Conservation (phyloP, 164 flowering plant species). For the Vitis amurensis region DNA sequence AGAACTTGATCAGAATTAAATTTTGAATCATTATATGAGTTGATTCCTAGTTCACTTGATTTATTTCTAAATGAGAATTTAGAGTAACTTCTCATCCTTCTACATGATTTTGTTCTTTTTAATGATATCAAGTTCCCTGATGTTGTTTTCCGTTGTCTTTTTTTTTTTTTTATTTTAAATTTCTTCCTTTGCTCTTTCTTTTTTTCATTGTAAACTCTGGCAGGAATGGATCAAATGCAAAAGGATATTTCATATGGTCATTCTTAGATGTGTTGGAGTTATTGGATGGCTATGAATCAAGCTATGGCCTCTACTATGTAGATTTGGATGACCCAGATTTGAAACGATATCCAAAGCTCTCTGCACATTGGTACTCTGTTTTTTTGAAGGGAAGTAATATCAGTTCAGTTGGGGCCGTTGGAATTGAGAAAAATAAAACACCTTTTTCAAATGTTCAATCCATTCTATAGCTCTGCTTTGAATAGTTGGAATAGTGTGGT, state of each 20-base stretch:
- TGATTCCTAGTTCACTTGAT: too few species aligned
- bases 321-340: constrained; percentile 37
- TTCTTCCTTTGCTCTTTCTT: too few species aligned
- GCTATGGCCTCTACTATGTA: constrained; percentile 37
- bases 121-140: background rate
- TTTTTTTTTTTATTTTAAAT: too few species aligned
- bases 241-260: constrained; percentile 55
- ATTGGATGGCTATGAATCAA: constrained; percentile 26
- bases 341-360: constrained; percentile 38
- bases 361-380: constrained; percentile 45
- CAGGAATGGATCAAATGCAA: constrained; percentile 49
- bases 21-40: too few species aligned
- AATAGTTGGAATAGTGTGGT: too few species aligned
- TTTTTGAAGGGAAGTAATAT: constrained; percentile 22
- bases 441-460: background rate
- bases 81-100: too few species aligned
- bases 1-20: background rate
- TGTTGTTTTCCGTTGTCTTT: background rate
- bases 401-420: background rate
- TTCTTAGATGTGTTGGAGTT: constrained; percentile 53
- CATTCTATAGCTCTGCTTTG: background rate
- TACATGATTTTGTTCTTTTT: too few species aligned
- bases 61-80: too few species aligned
- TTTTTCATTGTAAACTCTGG: background rate
- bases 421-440: background rate